Evolutionary conservation across 2,329 filamentous ascomycete genomes (phyloP).

Genomic region (Chalaropsis thielavioides): DNA sequence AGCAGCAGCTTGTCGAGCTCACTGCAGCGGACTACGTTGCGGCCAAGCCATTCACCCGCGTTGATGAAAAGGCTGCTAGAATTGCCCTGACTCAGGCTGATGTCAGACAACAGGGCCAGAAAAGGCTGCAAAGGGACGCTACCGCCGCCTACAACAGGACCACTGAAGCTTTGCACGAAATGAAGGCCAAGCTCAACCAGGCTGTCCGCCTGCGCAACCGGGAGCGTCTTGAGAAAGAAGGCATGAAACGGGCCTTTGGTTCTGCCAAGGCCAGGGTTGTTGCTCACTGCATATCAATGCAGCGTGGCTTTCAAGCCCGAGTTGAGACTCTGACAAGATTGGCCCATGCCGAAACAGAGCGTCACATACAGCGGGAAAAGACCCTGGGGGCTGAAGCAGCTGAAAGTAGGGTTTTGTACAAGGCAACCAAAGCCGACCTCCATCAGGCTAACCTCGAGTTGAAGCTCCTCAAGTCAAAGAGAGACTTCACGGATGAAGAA

Average conservation of each 20-base stretch:
- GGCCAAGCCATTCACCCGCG: neutral
- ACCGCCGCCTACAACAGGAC: neutral
- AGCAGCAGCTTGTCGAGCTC: neutral
- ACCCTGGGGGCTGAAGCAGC: neutral
- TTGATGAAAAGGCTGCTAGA: neutral
- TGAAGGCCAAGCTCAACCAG: neutral
- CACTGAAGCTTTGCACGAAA: too few relatives aligned
- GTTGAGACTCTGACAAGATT: neutral
- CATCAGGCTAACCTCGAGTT: neutral
- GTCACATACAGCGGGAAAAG: neutral
- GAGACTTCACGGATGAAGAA: neutral
- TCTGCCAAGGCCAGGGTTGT: neutral
- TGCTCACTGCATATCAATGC: neutral
- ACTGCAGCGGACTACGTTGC: neutral
- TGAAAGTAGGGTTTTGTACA: neutral
- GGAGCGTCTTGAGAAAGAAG: neutral
- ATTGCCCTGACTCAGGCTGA: neutral
- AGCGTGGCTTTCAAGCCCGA: neutral
- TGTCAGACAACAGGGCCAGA: neutral
- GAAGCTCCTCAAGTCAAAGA: neutral
- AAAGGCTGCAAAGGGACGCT: neutral
- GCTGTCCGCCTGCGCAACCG: neutral
- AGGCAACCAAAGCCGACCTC: neutral
- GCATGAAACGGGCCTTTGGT: neutral
- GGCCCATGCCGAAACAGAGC: neutral